phyloP scores from a whole-genome alignment of 2,329 filamentous ascomycete genomes.

The Intubia oerlemansii region DNA sequence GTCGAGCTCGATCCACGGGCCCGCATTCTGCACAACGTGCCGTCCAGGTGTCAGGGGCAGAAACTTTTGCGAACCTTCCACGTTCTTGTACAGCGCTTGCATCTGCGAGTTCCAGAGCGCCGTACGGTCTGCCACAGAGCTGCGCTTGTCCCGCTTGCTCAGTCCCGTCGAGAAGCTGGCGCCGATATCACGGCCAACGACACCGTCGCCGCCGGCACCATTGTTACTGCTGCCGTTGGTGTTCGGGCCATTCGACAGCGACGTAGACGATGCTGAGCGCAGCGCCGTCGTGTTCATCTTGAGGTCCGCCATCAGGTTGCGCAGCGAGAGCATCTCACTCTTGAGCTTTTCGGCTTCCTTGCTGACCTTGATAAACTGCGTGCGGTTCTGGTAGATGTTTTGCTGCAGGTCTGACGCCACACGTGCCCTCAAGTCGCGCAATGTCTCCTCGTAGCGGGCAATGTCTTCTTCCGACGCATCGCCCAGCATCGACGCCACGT shows the following conservation, averaged over 20 bases:
- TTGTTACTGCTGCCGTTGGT: slow-evolving; percentile 11
- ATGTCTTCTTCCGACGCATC: slow-evolving; percentile 82
- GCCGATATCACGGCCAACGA: slow-evolving; percentile 16
- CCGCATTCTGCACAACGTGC: slow-evolving; percentile 83
- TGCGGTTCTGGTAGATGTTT: slow-evolving; percentile 90
- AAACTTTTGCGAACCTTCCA: slow-evolving; percentile 97
- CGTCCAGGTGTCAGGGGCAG: slow-evolving; percentile 76
- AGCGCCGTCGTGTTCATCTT: slow-evolving; percentile 55
- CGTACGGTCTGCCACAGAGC: slow-evolving; percentile 56
- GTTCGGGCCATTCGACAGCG: slow-evolving; percentile 9
- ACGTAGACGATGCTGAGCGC: slow-evolving; percentile 32
- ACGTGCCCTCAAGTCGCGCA: slow-evolving; percentile 56
- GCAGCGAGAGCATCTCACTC: slow-evolving; percentile 77
- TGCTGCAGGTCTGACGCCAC: slow-evolving; percentile 75
- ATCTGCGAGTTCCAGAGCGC: slow-evolving; percentile 48
- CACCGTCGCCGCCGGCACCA: neutral
- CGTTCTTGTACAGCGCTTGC: slow-evolving; percentile 80
- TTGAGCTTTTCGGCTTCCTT: slow-evolving; percentile 98
- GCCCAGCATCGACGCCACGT: slow-evolving; percentile 49
- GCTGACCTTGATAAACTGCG: slow-evolving; percentile 97
- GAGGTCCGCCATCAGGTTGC: slow-evolving; percentile 80
- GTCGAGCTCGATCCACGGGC: slow-evolving; percentile 88
- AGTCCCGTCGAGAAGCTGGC: slow-evolving; percentile 29
- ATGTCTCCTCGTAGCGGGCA: slow-evolving; percentile 52
- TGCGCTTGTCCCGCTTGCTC: slow-evolving; percentile 62